Conservation (phyloP, 768 basidiomycete genomes). For the Mycena rosella region DNA sequence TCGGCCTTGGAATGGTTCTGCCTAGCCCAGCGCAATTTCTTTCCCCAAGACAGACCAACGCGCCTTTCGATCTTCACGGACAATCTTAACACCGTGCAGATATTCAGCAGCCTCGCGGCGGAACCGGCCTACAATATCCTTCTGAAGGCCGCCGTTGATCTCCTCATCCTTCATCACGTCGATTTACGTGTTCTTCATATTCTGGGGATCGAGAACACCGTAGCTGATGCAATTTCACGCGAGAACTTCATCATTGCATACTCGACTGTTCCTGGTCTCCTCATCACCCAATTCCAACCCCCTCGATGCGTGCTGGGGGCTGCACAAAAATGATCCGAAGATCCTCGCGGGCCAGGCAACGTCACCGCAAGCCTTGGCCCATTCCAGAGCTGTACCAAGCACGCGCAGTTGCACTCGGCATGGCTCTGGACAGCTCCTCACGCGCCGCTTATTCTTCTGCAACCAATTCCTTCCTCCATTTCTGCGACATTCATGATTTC, state of each 20-base stretch:
- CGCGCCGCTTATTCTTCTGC: slow-evolving; percentile 16
- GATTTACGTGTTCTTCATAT: no score
- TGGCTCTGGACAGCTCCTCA: neutral
- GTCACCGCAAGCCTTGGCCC: neutral
- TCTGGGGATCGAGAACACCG: no score
- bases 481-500: slow-evolving; percentile 23
- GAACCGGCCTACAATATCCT: slow-evolving; percentile 41
- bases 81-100: slow-evolving; percentile 45
- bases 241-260: no score
- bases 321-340: slow-evolving; percentile 11
- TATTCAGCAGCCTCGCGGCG: slow-evolving; percentile 44
- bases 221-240: no score
- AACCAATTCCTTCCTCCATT: slow-evolving; percentile 20
- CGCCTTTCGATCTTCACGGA: slow-evolving; percentile 44
- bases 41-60: no score
- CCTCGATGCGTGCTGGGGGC: slow-evolving; percentile 4
- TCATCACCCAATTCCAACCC: neutral
- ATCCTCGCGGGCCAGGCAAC: slow-evolving; percentile 10
- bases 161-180: no score
- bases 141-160: slow-evolving; percentile 23
- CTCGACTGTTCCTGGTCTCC: no score
- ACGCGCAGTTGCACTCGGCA: no score
- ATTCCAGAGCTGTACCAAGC: no score
- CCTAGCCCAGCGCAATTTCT: no score
- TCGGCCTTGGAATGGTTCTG: no score